Percentiles rank a stretch among this genome's conserved stretches.
Evolutionary conservation across 257 asterid genomes (phyloP).

Genomic region (Solanum ossicruentum): DNA sequence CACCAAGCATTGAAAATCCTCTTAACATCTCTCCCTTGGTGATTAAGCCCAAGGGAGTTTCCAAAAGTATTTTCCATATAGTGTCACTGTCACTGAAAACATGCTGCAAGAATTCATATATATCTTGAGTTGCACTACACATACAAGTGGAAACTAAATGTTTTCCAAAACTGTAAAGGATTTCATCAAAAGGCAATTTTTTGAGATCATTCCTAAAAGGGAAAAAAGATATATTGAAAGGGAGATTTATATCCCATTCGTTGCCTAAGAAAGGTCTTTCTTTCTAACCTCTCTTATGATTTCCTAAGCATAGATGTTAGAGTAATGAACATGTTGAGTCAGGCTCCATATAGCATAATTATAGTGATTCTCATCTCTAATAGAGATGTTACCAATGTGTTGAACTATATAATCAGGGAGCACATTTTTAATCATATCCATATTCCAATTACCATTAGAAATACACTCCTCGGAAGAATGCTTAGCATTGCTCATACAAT

Average conservation of each 20-base stretch:
- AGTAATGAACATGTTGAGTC: too few relatives aligned
- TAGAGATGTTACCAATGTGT: too few relatives aligned
- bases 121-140: not conserved
- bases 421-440: not conserved
- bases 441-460: not conserved
- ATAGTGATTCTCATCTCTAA: not conserved
- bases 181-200: not conserved
- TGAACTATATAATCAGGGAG: not conserved
- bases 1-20: not conserved
- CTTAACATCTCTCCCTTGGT: not conserved
- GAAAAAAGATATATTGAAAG: too few relatives aligned
- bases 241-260: too few relatives aligned
- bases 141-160: not conserved
- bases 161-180: not conserved
- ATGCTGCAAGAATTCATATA: not conserved
- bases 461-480: not conserved
- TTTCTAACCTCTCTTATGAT: not conserved
- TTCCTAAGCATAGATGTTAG: not conserved
- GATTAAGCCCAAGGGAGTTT: not conserved
- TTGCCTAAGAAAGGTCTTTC: not conserved
- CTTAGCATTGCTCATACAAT: not conserved
- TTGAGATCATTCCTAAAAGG: too few relatives aligned
- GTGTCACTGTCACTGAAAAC: not conserved
- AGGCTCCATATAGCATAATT: not conserved
- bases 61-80: not conserved